Evolutionary conservation across 1,139 yeast genomes (phyloP).

Genomic region (Debaryomyces psychrophilus): DNA sequence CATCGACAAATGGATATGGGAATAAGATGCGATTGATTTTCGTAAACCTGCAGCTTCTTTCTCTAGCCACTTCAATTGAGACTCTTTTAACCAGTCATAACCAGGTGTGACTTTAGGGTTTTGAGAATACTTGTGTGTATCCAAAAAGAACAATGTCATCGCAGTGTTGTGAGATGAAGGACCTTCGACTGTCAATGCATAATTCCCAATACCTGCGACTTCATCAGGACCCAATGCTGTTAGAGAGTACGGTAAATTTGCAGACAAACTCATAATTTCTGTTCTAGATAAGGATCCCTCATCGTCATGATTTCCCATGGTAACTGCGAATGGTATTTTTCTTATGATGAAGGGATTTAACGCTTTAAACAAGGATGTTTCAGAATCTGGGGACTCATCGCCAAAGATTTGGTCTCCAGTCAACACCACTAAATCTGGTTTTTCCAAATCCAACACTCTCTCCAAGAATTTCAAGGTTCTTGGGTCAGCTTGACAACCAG

Average conservation of each 20-base stretch:
- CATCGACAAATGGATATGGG: conserved; percentile 65
- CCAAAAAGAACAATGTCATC: conserved; percentile 71
- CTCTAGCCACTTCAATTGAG: conserved; percentile 66
- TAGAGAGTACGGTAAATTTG: conserved; percentile 66
- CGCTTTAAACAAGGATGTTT: conserved; percentile 75
- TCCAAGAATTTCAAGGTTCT: conserved; percentile 66
- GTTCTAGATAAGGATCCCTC: conserved; percentile 70
- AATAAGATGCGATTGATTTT: conserved; percentile 34
- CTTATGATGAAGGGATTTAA: conserved; percentile 69
- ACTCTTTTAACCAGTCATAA: conserved; percentile 82
- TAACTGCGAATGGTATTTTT: conserved; percentile 77
- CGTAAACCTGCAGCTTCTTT: conserved; percentile 37
- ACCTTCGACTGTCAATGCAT: conserved; percentile 55
- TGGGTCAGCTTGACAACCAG: conserved; percentile 71
- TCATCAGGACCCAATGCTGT: conserved; percentile 64
- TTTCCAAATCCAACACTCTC: conserved; percentile 65
- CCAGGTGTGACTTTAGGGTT: conserved; percentile 71
- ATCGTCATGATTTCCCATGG: conserved; percentile 66
- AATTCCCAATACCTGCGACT: conserved; percentile 81
- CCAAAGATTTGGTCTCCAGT: conserved; percentile 90
- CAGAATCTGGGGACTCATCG: conserved; percentile 70
- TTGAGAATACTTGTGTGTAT: conserved; percentile 74
- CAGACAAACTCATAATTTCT: conserved; percentile 60
- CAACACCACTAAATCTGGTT: conserved; percentile 78
- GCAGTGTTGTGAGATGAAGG: conserved; percentile 46